Base-by-base conservation (phyloP, 2,329 filamentous ascomycete genomes). In the Didymellaceae sp. region DNA sequence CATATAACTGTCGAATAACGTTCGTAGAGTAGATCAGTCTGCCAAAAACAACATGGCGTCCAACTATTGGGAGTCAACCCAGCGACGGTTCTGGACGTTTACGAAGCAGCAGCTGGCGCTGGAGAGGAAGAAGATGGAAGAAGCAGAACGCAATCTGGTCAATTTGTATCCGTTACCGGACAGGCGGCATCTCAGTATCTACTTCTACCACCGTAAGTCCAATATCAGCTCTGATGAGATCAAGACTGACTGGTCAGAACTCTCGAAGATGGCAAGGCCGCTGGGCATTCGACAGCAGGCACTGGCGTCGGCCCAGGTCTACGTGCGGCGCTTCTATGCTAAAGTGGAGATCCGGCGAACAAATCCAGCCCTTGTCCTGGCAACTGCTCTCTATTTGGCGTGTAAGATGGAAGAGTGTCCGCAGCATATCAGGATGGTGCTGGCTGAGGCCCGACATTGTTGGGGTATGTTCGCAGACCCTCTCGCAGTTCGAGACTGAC, bases 401-500 rank as follows among this genome's bases (percentile, higher is more conserved):
- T 96, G 91, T 78, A 99, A 99, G 76, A 96, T 96, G 85, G 94
- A 99, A 73, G 94, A 99, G 74, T 92, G 87, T 41, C 94, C 94
- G 2, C 93, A 97, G 72, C 94, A 99, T 72, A 97, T 99, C 65
- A 85, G 94, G 22, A 83, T 96, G 57, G 87, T 99, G 51, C 87
- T 94, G 9, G 87, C 86, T 37, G 94, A 99, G 73, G 91, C 92
- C 3, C 86, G 91, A 25, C 84, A 88, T 50, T 81, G 95, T 44
- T 73, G 69, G 70, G 71, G 69, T 72, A 61, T 11, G 63, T 40
- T 13, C 17, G 11, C 14, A 10, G 17, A n/a, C 2, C 5, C 22
- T 5, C 34, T 9, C 16, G 6, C 7, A 3, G 11, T 21, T 6
- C 40, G 6, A 31, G 4, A 35, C 56, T 62, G 42, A 62, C 59